Base-by-base conservation (phyloP, 768 basidiomycete genomes). In the Agaricus blazei region DNA sequence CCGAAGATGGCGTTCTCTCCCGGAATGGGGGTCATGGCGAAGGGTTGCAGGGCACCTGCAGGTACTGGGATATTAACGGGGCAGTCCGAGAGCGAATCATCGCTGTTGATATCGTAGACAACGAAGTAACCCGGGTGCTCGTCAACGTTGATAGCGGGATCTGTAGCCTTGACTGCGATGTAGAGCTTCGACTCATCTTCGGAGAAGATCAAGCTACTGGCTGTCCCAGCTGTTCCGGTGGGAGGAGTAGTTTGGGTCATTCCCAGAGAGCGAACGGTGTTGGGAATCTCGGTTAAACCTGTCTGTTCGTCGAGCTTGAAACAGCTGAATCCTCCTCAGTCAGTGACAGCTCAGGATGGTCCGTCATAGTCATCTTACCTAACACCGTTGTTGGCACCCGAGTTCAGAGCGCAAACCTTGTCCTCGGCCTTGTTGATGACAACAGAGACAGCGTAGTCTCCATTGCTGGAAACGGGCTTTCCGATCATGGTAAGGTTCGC, bases 231-330 rank as follows among this genome's bases (percentile, higher is more conserved):
- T 12, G 79, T 79, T 7, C 80, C 79, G 19, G 65, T 77, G 0
- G 79, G 72, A 43, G 78, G 78, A 15, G 78, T 78, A 6, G 79
- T 79, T 63, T 81, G 80, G 61, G 77, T 77, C 54, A 82, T 64
- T 29, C 65, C 64, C 29, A 80, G 67, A 15, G 73, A 64, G 42
- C 80, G 75, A 11, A 71, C 65, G 6, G 76, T 74, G 66, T 74
- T 73, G 31, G 68, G 52, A n/a, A 75, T 68, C 9, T 73, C 63
- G 27, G 66, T 56, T 26, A 80, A 69, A 23, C 79, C 79, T 26
- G 60, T 63, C 54, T 68, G 65, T 45, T 68, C 61, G 63, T 82
- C 75, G 31, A 75, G 70, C 23, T 62, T 64, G 64, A 70, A 81
- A 64, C 80, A 80, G 56, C 77, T 54, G 28, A 26, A 11, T 15